phyloP scores from a whole-genome alignment of 352 stramenopile species.

The Phytophthora constricta region DNA sequence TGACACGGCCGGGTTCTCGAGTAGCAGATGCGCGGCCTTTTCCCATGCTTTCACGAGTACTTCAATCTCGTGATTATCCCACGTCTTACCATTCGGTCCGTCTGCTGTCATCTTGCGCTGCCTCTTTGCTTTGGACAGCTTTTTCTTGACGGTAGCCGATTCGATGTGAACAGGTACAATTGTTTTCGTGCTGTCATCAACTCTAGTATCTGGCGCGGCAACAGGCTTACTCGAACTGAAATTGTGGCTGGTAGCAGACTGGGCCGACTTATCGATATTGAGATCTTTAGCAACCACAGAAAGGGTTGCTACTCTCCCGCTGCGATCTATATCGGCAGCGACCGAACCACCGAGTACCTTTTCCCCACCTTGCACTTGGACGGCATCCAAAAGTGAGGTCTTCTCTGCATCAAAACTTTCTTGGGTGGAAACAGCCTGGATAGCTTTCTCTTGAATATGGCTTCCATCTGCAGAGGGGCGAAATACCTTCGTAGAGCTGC shows the following conservation, averaged over 20 bases:
- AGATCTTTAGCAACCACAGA: neutral
- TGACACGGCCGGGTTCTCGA: conserved; percentile 29
- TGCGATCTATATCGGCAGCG: no score
- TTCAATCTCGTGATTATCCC: conserved; percentile 42
- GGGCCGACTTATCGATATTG: neutral
- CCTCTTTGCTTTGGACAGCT: conserved; percentile 8
- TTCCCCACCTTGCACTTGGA: neutral
- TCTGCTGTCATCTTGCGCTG: conserved; percentile 35
- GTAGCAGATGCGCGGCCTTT: conserved; percentile 37
- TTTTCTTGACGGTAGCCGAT: neutral
- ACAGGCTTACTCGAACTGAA: neutral
- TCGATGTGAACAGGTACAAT: neutral
- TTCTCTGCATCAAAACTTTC: neutral
- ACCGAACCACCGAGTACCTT: no score
- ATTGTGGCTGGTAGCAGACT: neutral
- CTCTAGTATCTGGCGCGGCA: no score
- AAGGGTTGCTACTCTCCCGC: no score
- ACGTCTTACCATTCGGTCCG: conserved; percentile 32
- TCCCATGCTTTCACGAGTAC: conserved; percentile 47
- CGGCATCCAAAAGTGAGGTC: neutral
- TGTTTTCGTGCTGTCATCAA: conserved; percentile 1
- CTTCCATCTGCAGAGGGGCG: neutral
- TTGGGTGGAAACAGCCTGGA: neutral
- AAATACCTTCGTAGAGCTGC: neutral
- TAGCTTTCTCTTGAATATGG: neutral